These are phyloP conservation scores for Brettanomyces custersianus DNA, from an alignment of 805 yeast species.

Conservation along the genomic window DNA sequence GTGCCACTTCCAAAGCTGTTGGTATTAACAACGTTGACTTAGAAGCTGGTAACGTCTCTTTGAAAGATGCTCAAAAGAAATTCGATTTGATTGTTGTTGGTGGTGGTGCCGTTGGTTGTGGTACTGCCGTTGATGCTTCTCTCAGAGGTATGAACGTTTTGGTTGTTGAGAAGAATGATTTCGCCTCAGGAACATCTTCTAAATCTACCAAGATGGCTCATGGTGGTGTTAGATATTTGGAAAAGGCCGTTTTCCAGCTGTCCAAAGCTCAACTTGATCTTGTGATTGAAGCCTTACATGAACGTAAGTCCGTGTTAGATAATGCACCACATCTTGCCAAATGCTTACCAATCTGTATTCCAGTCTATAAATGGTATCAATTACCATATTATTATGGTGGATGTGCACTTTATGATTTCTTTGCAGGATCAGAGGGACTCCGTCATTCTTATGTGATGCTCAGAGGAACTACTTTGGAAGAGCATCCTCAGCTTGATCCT, in stretches of 20 bases:
- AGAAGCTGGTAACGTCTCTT: constrained; percentile 6
- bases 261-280: constrained; percentile 84
- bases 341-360: constrained; percentile 87
- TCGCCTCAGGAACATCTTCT: constrained; percentile 88
- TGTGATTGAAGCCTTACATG: constrained; percentile 83
- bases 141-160: constrained; percentile 88
- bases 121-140: constrained; percentile 85
- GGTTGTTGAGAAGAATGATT: constrained; percentile 78
- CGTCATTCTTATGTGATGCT: constrained; percentile 68
- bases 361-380: constrained; percentile 96
- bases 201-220: constrained; percentile 95
- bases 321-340: constrained; percentile 89
- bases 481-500: constrained; percentile 81
- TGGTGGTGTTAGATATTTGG: constrained; percentile 94
- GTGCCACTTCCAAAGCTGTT: constrained; percentile 12
- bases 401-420: constrained; percentile 82
- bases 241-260: constrained; percentile 87
- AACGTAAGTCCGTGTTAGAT: constrained; percentile 74
- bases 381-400: constrained; percentile 90
- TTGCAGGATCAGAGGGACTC: constrained; percentile 85
- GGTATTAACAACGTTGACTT: constrained; percentile 5
- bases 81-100: constrained; percentile 84
- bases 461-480: constrained; percentile 53
- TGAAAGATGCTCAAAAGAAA: constrained; percentile 34
- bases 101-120: constrained; percentile 96